Evolutionary conservation across 495 filamentous ascomycete species (phyloP).

Genomic region (Aspergillus sparsus): DNA sequence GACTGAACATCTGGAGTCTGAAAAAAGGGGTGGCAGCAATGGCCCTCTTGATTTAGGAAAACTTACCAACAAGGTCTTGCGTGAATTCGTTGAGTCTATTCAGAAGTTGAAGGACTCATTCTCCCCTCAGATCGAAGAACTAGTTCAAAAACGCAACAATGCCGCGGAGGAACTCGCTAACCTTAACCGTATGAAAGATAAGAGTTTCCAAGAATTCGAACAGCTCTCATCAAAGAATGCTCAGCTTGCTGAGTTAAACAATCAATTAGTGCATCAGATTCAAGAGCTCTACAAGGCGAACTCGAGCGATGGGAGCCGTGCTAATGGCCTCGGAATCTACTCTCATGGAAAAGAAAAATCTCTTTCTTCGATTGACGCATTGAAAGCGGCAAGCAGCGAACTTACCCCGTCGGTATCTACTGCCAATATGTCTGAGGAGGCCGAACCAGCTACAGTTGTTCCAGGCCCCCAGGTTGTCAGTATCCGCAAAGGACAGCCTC

Average conservation of each 20-base stretch:
- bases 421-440: slow-evolving; percentile 64
- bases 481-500: slow-evolving; percentile 86
- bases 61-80: slow-evolving; percentile 80
- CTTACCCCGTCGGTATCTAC: slow-evolving; percentile 54
- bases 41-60: slow-evolving; percentile 71
- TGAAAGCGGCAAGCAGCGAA: slow-evolving; percentile 52
- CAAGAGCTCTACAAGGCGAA: slow-evolving; percentile 88
- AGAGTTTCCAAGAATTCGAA: slow-evolving; percentile 92
- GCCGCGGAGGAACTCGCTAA: slow-evolving; percentile 78
- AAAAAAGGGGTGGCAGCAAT: slow-evolving; percentile 54
- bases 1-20: slow-evolving; percentile 71
- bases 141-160: slow-evolving; percentile 79
- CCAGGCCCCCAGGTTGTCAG: slow-evolving; percentile 86
- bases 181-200: slow-evolving; percentile 79
- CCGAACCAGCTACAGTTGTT: slow-evolving; percentile 66
- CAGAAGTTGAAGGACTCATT: slow-evolving; percentile 82
- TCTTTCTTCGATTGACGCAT: slow-evolving; percentile 61
- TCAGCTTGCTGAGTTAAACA: slow-evolving; percentile 91
- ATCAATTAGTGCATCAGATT: slow-evolving; percentile 89
- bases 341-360: slow-evolving; percentile 72
- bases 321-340: slow-evolving; percentile 86
- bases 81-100: slow-evolving; percentile 84
- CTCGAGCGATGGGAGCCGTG: slow-evolving; percentile 56
- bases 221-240: slow-evolving; percentile 90
- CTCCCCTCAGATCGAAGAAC: slow-evolving; percentile 74